Base-by-base conservation (phyloP, 2,329 filamentous ascomycete genomes). In the Emericellopsis atlantica region DNA sequence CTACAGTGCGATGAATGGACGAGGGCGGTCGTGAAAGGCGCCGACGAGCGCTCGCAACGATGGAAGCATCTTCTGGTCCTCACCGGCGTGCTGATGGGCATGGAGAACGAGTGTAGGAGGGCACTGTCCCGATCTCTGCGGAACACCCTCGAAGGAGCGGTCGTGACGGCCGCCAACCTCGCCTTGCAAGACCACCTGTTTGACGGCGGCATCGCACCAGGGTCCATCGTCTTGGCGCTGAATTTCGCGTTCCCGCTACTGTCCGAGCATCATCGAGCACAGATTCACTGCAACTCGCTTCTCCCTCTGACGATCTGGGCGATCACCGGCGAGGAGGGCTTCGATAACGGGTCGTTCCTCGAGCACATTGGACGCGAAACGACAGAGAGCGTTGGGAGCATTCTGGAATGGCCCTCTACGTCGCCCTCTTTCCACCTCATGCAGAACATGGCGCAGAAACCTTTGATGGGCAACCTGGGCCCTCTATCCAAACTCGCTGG, bases 21-120 rank as follows among this genome's bases (percentile, higher is more conserved):
- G 8, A 64, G 67, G 16, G 72, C 72, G 1, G 67, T 79, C 4
- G 67, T 70, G 35, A 70, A 70, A 49, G 76, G 75, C 31, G 66
- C 72, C 9, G 74, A 79, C 41, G 70, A 70, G 26, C 67, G 69
- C 36, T 76, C 76, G 14, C 71, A 69, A 22, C 68, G 85, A 53
- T 95, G 87, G 87, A 81, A 87, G 57, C 88, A 95, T 58, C 61
- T 88, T 24, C 66, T 95, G n/a, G 72, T 89, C 5, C 72, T 95
- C 8, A 79, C 80, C 0, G 89, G 87, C 4, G 65, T 94, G 18
- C 61, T 95, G 43, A 72, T 90, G 54, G 87, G 85, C 8, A 81
- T 89, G 53, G 81, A 84, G 48, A 67, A 72, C 14, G 69, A 75
- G 45, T 72, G 79, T 33, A 64, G 77, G 36, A 70, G 73, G 44